Conservation (phyloP, 441 rosid species). For the Kokia cookei region DNA sequence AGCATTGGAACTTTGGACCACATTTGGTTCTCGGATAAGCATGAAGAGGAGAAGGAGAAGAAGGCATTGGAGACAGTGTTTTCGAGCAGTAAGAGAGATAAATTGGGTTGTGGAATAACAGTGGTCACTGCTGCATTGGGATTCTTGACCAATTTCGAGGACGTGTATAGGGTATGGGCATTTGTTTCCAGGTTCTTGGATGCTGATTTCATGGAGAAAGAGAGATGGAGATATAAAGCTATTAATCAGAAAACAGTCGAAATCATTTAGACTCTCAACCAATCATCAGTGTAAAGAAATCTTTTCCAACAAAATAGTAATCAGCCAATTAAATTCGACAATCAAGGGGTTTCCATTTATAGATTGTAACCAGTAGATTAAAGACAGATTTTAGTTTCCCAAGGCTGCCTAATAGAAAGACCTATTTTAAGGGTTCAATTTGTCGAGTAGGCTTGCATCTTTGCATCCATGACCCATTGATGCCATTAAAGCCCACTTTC, state of each 20-base stretch:
- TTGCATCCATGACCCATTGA: not conserved
- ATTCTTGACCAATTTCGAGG: conserved; percentile 75
- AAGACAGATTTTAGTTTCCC: not conserved
- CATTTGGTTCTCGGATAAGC: conserved; percentile 33
- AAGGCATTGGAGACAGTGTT: conserved; percentile 11
- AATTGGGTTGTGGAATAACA: conserved; percentile 24
- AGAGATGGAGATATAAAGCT: conserved; percentile 78
- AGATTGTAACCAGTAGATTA: not conserved
- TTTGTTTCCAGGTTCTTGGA: conserved; percentile 79
- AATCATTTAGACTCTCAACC: conserved; percentile 19
- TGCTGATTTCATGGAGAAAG: conserved; percentile 94
- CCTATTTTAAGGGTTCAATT: not conserved
- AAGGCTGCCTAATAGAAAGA: not conserved
- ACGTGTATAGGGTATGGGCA: conserved; percentile 69
- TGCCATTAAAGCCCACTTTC: not conserved
- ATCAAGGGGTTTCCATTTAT: not conserved
- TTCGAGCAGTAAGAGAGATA: conserved; percentile 11
- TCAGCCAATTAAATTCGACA: not conserved
- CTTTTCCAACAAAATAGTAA: not conserved
- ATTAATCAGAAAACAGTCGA: conserved; percentile 59
- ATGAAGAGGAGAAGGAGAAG: conserved; percentile 28
- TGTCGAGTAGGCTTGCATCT: not conserved
- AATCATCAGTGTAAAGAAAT: not conserved
- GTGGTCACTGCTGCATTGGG: conserved; percentile 64
- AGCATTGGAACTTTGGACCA: conserved; percentile 46